These are phyloP conservation scores for Hypomontagnella monticulosa DNA, from an alignment of 495 filamentous ascomycete genomes.

Conservation along the genomic window DNA sequence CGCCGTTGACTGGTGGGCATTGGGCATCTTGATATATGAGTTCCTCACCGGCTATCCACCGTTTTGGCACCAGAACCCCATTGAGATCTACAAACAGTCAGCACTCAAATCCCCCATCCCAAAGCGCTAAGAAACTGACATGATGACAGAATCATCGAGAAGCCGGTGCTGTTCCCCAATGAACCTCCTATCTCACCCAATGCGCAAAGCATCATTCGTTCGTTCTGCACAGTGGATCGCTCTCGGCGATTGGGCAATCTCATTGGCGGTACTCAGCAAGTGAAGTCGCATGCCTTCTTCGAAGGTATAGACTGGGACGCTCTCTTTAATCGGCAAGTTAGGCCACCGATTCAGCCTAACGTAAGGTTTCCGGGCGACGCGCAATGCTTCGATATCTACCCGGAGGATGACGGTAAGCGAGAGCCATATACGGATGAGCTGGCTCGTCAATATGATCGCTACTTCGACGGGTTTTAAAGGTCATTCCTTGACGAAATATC, in stretches of 20 bases:
- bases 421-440: conserved; percentile 78
- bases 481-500: neutral
- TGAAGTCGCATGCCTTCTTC: conserved; percentile 92
- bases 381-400: conserved; percentile 91
- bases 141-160: conserved; percentile 71
- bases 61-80: conserved; percentile 96
- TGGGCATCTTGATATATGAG: conserved; percentile 95
- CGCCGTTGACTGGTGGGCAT: conserved; percentile 99
- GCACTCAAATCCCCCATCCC: conserved; percentile 32
- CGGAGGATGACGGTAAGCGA: conserved; percentile 60
- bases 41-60: conserved; percentile 96
- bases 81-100: conserved; percentile 93
- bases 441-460: conserved; percentile 74
- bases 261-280: conserved; percentile 78
- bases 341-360: conserved; percentile 87
- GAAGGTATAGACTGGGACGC: conserved; percentile 84
- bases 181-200: conserved; percentile 71
- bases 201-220: conserved; percentile 83
- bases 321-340: conserved; percentile 71
- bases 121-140: conserved; percentile 7
- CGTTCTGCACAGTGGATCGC: conserved; percentile 89
- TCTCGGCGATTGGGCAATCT: conserved; percentile 90
- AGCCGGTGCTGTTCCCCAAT: conserved; percentile 73
- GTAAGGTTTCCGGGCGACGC: conserved; percentile 83
- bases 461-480: conserved; percentile 80